Evolutionary conservation across 441 rosid species (phyloP).

Genomic region (Syzygium syzygioides): DNA sequence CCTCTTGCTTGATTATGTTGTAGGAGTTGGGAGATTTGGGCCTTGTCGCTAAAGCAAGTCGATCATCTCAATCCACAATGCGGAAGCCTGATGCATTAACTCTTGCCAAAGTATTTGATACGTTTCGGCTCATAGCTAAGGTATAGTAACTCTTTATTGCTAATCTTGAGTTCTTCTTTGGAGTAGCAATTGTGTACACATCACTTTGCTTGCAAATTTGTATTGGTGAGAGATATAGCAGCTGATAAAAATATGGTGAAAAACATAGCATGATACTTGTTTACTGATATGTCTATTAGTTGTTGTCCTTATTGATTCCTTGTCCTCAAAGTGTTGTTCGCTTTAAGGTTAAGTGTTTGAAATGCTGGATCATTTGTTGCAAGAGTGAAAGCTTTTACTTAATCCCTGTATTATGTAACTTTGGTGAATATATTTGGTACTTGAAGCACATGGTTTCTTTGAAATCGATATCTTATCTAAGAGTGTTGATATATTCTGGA

Average conservation of each 20-base stretch:
- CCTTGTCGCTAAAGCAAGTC: conserved; percentile 90
- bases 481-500: not conserved
- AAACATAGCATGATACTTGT: not conserved
- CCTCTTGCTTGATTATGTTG: conserved; percentile 4
- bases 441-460: not conserved
- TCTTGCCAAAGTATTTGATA: conserved; percentile 64
- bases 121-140: conserved; percentile 83
- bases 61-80: conserved; percentile 88
- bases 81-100: conserved; percentile 79
- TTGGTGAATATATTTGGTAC: not conserved
- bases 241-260: not conserved
- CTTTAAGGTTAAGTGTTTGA: not conserved
- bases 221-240: not conserved
- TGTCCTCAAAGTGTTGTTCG: not conserved
- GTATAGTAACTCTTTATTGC: conserved; percentile 16
- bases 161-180: not conserved
- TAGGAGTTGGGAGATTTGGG: conserved; percentile 90
- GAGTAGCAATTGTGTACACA: not conserved
- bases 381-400: not conserved
- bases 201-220: not conserved
- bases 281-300: not conserved
- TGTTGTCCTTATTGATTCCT: not conserved
- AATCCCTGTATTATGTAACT: not conserved
- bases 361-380: not conserved
- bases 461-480: not conserved